Percentiles rank a stretch among this genome's conserved stretches.
phyloP scores from a whole-genome alignment of 2,329 filamentous ascomycete species.

The Chalaropsis ovoidea region DNA sequence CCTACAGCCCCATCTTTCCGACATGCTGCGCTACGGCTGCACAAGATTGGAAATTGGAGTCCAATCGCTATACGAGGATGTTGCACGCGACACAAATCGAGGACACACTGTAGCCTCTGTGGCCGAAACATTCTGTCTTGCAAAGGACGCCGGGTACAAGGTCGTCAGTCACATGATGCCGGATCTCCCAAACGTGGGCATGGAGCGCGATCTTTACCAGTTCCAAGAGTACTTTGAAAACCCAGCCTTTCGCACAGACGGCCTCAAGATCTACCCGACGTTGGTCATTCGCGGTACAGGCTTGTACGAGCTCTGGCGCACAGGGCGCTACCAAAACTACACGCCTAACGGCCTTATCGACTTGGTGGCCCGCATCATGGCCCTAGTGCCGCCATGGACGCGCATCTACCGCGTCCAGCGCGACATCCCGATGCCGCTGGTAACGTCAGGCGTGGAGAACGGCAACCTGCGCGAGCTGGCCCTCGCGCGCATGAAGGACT shows the following conservation, averaged over 20 bases:
- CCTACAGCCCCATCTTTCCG: constrained; percentile 83
- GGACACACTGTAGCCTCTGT: constrained; percentile 93
- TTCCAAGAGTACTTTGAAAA: constrained; percentile 98
- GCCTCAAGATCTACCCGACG: constrained; percentile 95
- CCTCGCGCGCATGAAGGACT: constrained; percentile 96
- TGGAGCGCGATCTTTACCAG: constrained; percentile 94
- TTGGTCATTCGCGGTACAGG: constrained; percentile 94
- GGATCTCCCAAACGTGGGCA: constrained; percentile 91
- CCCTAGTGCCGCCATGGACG: constrained; percentile 92
- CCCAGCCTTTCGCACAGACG: constrained; percentile 89
- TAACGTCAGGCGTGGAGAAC: constrained; percentile 97
- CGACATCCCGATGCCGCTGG: constrained; percentile 98
- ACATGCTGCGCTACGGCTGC: constrained; percentile 96
- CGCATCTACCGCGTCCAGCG: constrained; percentile 96
- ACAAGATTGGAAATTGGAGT: constrained; percentile 91
- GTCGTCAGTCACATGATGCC: constrained; percentile 99
- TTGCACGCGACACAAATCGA: constrained; percentile 93
- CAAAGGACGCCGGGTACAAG: constrained; percentile 97
- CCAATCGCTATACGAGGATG: constrained; percentile 93
- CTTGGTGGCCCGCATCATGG: constrained; percentile 89
- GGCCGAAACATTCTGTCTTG: constrained; percentile 90
- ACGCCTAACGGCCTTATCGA: constrained; percentile 95
- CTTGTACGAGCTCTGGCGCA: constrained; percentile 94
- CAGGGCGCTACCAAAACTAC: constrained; percentile 95
- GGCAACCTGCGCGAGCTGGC: constrained; percentile 90